phyloP scores from a whole-genome alignment of 2,329 filamentous ascomycete species.

The Tetracladium maxilliforme region DNA sequence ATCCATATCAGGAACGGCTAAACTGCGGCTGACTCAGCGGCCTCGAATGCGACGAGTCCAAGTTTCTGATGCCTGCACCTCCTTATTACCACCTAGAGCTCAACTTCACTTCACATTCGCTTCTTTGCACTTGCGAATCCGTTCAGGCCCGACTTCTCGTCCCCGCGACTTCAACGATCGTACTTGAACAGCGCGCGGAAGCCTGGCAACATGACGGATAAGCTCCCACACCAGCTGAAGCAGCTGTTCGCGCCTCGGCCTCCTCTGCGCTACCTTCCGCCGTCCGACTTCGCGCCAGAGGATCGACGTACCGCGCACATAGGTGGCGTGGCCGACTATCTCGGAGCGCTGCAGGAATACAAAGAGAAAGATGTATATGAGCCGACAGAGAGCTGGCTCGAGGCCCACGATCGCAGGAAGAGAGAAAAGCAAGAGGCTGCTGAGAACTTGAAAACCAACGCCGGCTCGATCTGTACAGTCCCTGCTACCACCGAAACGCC shows the following conservation, averaged over 20 bases:
- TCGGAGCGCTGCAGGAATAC: slow-evolving; percentile 62
- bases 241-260: slow-evolving; percentile 92
- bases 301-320: slow-evolving; percentile 64
- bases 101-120: too few species aligned
- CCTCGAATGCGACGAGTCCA: too few species aligned
- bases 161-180: too few species aligned
- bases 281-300: slow-evolving; percentile 70
- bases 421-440: slow-evolving; percentile 60
- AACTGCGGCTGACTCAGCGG: too few species aligned
- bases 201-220: slow-evolving; percentile 77
- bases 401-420: slow-evolving; percentile 73
- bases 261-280: slow-evolving; percentile 76
- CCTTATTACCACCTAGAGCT: too few species aligned
- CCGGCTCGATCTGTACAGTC: slow-evolving; percentile 49
- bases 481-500: too few species aligned
- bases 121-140: too few species aligned
- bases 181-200: too few species aligned
- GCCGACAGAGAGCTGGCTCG: slow-evolving; percentile 85
- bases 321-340: slow-evolving; percentile 57
- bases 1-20: too few species aligned
- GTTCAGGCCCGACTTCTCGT: too few species aligned
- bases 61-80: too few species aligned
- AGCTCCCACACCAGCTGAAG: slow-evolving; percentile 82
- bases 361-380: slow-evolving; percentile 62
- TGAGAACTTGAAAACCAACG: slow-evolving; percentile 48